A percentile compares a stretch with the other conserved stretches of the same genome.
Evolutionary conservation across 768 basidiomycete genomes (phyloP).

Genomic region (Leccinum subtestaceum): DNA sequence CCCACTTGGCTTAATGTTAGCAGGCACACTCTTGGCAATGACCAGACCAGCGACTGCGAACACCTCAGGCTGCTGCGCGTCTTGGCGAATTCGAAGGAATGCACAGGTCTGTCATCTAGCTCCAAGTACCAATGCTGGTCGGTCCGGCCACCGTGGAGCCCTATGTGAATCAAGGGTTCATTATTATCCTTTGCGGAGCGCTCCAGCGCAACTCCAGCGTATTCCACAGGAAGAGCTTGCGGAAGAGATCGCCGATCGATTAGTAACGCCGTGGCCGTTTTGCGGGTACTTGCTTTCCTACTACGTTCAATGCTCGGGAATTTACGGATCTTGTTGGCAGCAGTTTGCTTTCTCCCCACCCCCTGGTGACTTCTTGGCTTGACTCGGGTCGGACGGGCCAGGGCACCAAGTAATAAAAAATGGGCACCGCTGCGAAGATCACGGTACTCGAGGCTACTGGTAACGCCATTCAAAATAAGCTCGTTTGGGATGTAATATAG

Average conservation of each 20-base stretch:
- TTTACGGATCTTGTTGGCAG: not conserved
- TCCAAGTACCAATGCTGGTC: not conserved
- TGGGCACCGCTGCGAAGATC: too few species aligned
- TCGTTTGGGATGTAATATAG: conserved; percentile 5
- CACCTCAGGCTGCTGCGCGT: not conserved
- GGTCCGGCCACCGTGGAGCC: not conserved
- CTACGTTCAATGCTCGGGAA: not conserved
- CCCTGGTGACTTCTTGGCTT: too few species aligned
- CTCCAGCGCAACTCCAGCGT: not conserved
- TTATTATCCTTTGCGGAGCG: not conserved
- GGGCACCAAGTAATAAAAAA: too few species aligned
- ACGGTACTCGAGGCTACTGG: too few species aligned
- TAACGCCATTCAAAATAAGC: not conserved
- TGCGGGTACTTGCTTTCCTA: not conserved
- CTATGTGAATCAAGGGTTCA: not conserved
- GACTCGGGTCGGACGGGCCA: too few species aligned
- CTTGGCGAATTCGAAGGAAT: not conserved
- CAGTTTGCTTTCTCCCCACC: not conserved
- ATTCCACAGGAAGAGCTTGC: not conserved
- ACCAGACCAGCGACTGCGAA: not conserved
- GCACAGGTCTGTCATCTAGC: not conserved
- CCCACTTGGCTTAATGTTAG: not conserved
- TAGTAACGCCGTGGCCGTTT: not conserved
- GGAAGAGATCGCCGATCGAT: not conserved
- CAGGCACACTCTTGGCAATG: not conserved